Conservation (phyloP, 176 grass and related monocot genomes). For the Juncus effusus region DNA sequence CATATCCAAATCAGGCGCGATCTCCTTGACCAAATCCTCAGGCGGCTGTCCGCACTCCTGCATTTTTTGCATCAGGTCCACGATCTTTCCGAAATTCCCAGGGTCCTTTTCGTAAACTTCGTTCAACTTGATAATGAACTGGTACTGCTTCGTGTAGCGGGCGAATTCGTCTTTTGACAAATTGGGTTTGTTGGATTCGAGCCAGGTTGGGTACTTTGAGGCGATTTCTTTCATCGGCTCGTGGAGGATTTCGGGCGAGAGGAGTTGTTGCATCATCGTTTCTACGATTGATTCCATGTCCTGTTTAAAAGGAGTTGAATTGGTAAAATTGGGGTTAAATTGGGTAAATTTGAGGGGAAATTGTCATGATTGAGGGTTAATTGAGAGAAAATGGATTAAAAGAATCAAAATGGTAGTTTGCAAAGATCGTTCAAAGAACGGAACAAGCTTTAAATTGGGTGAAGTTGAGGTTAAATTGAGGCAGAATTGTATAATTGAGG, state of each 20-base stretch:
- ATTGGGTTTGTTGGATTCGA: conserved; percentile 69
- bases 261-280: conserved; percentile 97
- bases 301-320: conserved; percentile 37
- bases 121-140: conserved; percentile 72
- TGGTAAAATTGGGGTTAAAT: background rate
- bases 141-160: conserved; percentile 63
- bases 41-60: conserved; percentile 96
- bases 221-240: conserved; percentile 98
- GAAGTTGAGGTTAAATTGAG: background rate
- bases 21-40: conserved; percentile 80
- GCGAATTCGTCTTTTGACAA: conserved; percentile 72
- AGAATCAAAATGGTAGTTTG: too few species aligned
- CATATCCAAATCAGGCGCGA: conserved; percentile 83
- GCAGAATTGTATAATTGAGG: background rate
- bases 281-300: conserved; percentile 94
- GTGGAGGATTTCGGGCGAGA: conserved; percentile 92
- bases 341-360: background rate
- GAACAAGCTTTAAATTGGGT: too few species aligned
- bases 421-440: too few species aligned
- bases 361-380: too few species aligned
- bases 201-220: conserved; percentile 87
- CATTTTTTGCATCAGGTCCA: conserved; percentile 96
- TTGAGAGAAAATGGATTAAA: too few species aligned
- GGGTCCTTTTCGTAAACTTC: conserved; percentile 85
- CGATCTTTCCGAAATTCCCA: conserved; percentile 72